phyloP scores from a whole-genome alignment of 768 basidiomycete species.

The Trametes sanguinea region DNA sequence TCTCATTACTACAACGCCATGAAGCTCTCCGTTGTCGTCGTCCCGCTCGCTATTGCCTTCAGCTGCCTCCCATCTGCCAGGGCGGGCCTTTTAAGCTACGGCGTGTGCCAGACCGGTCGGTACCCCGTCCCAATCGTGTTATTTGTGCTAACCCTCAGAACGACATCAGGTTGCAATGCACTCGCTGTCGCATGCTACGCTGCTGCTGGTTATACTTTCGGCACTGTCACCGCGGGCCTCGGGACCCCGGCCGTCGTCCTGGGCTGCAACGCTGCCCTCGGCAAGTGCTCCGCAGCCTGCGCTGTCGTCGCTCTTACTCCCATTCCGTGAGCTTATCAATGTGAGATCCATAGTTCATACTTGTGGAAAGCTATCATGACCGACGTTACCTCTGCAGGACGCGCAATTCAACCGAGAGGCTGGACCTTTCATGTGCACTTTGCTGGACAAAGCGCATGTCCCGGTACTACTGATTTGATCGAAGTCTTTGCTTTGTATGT shows the following conservation, averaged over 20 bases:
- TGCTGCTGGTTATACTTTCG: constrained; percentile 37
- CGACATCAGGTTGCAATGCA: constrained; percentile 7
- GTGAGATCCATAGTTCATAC: too few species aligned
- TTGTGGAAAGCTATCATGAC: too few species aligned
- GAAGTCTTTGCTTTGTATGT: too few species aligned
- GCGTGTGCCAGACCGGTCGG: constrained; percentile 45
- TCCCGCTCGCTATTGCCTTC: neutral
- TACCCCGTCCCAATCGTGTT: neutral
- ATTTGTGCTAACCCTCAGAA: neutral
- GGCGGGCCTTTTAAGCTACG: constrained; percentile 42
- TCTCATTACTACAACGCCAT: constrained; percentile 2
- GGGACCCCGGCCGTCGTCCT: constrained; percentile 41
- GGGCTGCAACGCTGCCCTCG: constrained; percentile 46
- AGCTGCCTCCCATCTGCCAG: constrained; percentile 7
- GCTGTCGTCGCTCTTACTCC: constrained; percentile 40
- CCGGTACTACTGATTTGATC: too few species aligned
- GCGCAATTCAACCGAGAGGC: too few species aligned
- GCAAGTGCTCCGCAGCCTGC: constrained; percentile 43
- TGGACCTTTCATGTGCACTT: too few species aligned
- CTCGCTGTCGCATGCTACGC: constrained; percentile 13
- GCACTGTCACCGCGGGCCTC: constrained; percentile 41
- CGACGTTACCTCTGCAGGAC: too few species aligned
- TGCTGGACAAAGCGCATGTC: too few species aligned
- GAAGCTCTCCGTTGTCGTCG: constrained; percentile 17
- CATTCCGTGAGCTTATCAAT: constrained; percentile 32